These are phyloP conservation scores for Malus fusca DNA, from an alignment of 306 rosid species.

Conservation along the genomic window DNA sequence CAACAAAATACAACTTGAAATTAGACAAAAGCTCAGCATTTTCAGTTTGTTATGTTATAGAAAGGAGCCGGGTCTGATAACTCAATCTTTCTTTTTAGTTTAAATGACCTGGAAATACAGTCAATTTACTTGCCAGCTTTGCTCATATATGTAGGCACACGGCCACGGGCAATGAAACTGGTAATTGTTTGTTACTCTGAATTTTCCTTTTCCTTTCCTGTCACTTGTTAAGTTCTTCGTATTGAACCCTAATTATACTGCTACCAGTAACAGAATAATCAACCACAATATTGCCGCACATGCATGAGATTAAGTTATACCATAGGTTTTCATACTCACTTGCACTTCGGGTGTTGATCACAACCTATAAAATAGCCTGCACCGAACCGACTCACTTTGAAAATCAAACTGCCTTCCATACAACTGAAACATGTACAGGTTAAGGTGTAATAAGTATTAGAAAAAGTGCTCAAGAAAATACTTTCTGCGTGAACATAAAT, in stretches of 20 bases:
- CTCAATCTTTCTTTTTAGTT: not conserved
- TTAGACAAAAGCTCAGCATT: not conserved
- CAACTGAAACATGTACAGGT: conserved; percentile 54
- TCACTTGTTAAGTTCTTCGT: not conserved
- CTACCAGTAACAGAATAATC: not conserved
- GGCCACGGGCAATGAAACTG: not conserved
- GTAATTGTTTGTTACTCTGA: not conserved
- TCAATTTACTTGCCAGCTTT: not conserved
- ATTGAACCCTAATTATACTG: not conserved
- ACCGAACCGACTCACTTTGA: conserved; percentile 90
- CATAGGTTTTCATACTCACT: conserved; percentile 49
- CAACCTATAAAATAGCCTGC: conserved; percentile 92
- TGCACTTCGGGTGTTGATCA: conserved; percentile 94
- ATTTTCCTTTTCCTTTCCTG: not conserved
- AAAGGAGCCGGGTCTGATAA: not conserved
- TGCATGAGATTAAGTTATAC: not conserved
- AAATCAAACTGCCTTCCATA: conserved; percentile 70
- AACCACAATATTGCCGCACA: not conserved
- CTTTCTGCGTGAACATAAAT: not conserved
- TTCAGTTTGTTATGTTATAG: not conserved
- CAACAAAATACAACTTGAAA: not conserved
- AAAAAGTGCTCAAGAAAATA: not conserved
- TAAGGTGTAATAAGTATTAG: conserved; percentile 13
- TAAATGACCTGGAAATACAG: not conserved
- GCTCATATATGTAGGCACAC: not conserved